Conservation (phyloP, 306 rosid species). For the Heteromeles arbutifolia region DNA sequence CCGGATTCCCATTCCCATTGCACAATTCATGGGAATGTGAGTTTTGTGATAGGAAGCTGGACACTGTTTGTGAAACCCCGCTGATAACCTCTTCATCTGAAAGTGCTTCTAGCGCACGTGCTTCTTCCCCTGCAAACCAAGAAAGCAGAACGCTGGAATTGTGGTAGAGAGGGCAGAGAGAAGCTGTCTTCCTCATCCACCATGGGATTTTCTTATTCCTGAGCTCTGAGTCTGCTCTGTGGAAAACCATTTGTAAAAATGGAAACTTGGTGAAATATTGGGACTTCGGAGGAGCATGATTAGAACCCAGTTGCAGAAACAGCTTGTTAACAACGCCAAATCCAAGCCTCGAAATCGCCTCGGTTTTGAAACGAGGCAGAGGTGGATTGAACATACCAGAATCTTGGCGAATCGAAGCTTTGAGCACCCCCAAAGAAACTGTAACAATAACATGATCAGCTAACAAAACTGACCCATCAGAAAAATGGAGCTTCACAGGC, state of each 20-base stretch:
- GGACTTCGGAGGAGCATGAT: slow-evolving; percentile 1
- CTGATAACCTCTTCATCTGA: slow-evolving; percentile 57
- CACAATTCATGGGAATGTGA: slow-evolving; percentile 19
- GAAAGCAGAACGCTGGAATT: slow-evolving; percentile 63
- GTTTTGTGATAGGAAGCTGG: slow-evolving; percentile 30
- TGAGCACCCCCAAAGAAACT: slow-evolving; percentile 86
- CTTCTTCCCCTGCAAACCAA: slow-evolving; percentile 93
- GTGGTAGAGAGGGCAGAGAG: slow-evolving; percentile 61
- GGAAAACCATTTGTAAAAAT: slow-evolving; percentile 66
- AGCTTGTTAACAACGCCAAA: slow-evolving; percentile 96
- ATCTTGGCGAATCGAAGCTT: slow-evolving; percentile 55
- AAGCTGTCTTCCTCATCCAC: slow-evolving; percentile 92
- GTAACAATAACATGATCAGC: slow-evolving; percentile 92
- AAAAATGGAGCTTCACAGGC: slow-evolving; percentile 76
- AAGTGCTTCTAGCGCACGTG: slow-evolving; percentile 68
- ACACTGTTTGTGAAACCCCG: slow-evolving; percentile 63
- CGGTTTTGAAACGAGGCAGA: slow-evolving; percentile 66
- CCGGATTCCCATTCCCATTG: slow-evolving; percentile 38
- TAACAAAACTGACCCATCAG: slow-evolving; percentile 57
- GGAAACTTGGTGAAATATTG: slow-evolving; percentile 42
- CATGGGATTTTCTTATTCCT: slow-evolving; percentile 66
- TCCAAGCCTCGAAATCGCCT: slow-evolving; percentile 88
- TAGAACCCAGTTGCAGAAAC: slow-evolving; percentile 59
- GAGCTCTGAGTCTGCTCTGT: slow-evolving; percentile 47
- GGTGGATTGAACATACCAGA: slow-evolving; percentile 75